Conservation (phyloP, 202 grass and related monocot genomes). For the Elaeis oleifera region DNA sequence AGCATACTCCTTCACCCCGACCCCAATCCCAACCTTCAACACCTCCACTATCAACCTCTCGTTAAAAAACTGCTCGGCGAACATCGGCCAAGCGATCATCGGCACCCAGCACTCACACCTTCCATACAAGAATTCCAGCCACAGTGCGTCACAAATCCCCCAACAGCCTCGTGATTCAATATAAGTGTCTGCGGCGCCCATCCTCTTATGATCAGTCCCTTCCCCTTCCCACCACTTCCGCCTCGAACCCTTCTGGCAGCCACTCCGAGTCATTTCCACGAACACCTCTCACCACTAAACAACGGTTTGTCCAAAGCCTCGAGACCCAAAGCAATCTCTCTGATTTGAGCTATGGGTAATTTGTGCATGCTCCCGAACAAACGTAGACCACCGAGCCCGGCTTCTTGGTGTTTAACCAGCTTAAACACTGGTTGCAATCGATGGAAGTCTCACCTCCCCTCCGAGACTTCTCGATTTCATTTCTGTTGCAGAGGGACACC, state of each 20-base stretch:
- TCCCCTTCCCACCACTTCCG: constrained; percentile 22
- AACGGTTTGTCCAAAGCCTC: constrained; percentile 31
- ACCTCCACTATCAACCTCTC: too few relatives aligned
- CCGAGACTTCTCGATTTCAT: neutral
- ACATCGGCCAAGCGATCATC: neutral
- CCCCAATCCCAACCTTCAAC: too few relatives aligned
- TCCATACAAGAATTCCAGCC: constrained; percentile 63
- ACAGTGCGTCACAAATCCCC: constrained; percentile 68
- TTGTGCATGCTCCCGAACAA: constrained; percentile 35
- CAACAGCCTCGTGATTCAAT: constrained; percentile 39
- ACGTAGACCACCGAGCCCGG: constrained; percentile 49
- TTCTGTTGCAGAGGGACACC: constrained; percentile 29
- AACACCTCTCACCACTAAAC: constrained; percentile 30
- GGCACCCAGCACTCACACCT: constrained; percentile 31
- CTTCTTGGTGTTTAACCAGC: constrained; percentile 36
- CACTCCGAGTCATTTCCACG: constrained; percentile 4
- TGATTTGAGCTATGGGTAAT: constrained; percentile 29
- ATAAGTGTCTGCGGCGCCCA: constrained; percentile 65
- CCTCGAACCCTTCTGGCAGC: constrained; percentile 18
- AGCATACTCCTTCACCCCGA: too few relatives aligned
- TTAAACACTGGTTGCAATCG: constrained; percentile 19
- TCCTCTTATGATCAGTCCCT: constrained; percentile 29
- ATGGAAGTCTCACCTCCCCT: constrained; percentile 9
- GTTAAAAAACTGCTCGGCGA: too few relatives aligned
- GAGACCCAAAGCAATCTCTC: constrained; percentile 45